Percentiles rank a stretch among this genome's conserved stretches.
Conservation (phyloP, 2,329 filamentous ascomycete genomes). For the Decorospora gaudefroyi region DNA sequence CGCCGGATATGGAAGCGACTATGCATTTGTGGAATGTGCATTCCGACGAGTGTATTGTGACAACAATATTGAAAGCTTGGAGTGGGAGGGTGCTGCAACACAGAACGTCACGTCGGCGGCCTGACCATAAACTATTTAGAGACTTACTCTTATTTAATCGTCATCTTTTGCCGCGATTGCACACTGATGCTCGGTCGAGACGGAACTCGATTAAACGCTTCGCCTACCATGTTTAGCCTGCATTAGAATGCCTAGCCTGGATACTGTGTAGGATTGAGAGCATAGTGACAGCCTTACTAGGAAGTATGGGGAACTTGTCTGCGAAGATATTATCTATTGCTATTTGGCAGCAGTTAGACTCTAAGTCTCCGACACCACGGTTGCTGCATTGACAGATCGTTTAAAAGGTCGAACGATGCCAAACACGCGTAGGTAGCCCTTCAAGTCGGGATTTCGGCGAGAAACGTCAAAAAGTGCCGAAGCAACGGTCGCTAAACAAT, state of each 20-base stretch:
- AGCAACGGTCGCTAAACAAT: background rate
- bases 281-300: no score
- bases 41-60: constrained; percentile 5
- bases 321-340: background rate
- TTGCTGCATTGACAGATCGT: constrained; percentile 4
- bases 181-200: no score
- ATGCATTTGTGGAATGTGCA: constrained; percentile 1
- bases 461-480: background rate
- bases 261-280: no score
- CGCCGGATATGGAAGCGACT: background rate
- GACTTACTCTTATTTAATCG: no score
- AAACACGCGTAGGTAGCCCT: background rate
- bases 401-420: constrained; percentile 7
- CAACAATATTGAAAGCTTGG: background rate
- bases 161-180: no score
- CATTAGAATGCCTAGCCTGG: no score
- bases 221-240: no score
- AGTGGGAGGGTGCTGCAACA: background rate
- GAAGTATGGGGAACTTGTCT: constrained; percentile 2
- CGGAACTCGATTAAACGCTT: no score
- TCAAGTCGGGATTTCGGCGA: background rate
- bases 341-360: constrained; percentile 1
- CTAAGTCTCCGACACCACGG: background rate
- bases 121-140: no score
- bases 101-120: background rate